Evolutionary conservation across 305 asterid genomes (phyloP), one percentile per base, ranked within the genome.

Genomic region (Fraxinus sp.): DNA sequence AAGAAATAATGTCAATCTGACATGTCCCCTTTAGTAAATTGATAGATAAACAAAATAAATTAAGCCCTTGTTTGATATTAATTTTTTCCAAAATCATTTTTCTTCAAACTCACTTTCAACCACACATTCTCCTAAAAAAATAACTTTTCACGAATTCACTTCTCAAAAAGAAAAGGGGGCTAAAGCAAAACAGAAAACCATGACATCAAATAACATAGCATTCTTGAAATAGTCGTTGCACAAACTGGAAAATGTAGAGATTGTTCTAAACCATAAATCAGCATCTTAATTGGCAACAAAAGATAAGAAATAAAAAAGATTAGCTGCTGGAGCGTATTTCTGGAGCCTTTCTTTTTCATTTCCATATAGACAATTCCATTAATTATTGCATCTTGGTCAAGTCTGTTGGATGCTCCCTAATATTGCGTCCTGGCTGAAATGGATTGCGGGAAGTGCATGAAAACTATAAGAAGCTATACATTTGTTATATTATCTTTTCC

Each of bases 331-430:
- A 41, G 49, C 74, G 77, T 20, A 73, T 37, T 37, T 37, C 46
- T 39, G 11, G 14, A 41, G 49, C 74, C 68, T n/a, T 28, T 16
- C 28, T 72, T 32, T 10, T 76, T 52, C 33, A 68, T 32, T 10
- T 76, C 39, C 44, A 49, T 26, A 73, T 6, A 72, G 44, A 68
- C 74, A 16, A 68, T 35, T 22, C 13, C 75, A 35, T 82, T 62
- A 49, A 82, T 26, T 18, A 16, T 35, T 62, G 76, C 66, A 79
- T 52, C 37, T 73, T n/a, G 81, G 78, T 44, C 36, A 59, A 10
- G 41, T 5, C 55, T 32, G 5, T 3, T 4, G 18, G 30, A 11
- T 66, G 33, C 32, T 77, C 37, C 68, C 9, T 30, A 57, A 3
- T 18, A 33, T 37, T 4, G 64, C 41, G 66, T 22, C 36, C 28